Conservation (phyloP, 1,139 yeast species). For the Yamadazyma taylorii region DNA sequence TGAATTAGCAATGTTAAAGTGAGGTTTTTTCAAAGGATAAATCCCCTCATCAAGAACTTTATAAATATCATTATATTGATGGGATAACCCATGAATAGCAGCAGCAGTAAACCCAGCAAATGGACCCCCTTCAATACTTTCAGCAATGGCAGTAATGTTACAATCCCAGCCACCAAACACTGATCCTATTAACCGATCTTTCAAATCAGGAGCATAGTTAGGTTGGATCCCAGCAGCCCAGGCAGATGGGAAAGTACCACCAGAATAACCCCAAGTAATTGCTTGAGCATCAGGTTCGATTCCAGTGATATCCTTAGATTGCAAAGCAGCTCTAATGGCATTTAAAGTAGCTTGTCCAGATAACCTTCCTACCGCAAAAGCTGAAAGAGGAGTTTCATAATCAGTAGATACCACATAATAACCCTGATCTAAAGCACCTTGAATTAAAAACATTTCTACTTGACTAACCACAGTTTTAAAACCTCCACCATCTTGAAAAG, state of each 20-base stretch:
- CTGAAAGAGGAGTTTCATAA: conserved; percentile 32
- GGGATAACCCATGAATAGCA: conserved; percentile 27
- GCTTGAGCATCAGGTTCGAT: conserved; percentile 26
- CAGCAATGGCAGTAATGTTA: conserved; percentile 25
- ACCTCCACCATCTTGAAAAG: conserved; percentile 23
- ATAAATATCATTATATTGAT: conserved; percentile 26
- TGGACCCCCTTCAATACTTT: conserved; percentile 23
- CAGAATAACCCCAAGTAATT: conserved; percentile 41
- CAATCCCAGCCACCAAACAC: conserved; percentile 36
- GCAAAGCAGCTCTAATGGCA: conserved; percentile 30
- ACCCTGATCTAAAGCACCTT: conserved; percentile 24
- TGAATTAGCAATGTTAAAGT: conserved; percentile 14
- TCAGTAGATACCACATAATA: conserved; percentile 38
- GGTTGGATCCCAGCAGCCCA: conserved; percentile 42
- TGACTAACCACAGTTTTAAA: conserved; percentile 18
- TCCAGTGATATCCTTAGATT: conserved; percentile 27
- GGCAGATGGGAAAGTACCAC: conserved; percentile 38
- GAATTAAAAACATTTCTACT: conserved; percentile 28
- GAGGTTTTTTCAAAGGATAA: conserved; percentile 4
- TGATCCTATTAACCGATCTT: conserved; percentile 27
- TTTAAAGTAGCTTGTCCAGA: conserved; percentile 35
- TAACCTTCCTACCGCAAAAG: conserved; percentile 31
- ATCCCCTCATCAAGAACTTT: not conserved
- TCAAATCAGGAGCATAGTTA: conserved; percentile 26
- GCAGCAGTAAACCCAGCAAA: conserved; percentile 29